Evolutionary conservation across 371 early-diverging fungal species (phyloP), one percentile per base, ranked within the genome.

Genomic region (Mucor lusitanicus): DNA sequence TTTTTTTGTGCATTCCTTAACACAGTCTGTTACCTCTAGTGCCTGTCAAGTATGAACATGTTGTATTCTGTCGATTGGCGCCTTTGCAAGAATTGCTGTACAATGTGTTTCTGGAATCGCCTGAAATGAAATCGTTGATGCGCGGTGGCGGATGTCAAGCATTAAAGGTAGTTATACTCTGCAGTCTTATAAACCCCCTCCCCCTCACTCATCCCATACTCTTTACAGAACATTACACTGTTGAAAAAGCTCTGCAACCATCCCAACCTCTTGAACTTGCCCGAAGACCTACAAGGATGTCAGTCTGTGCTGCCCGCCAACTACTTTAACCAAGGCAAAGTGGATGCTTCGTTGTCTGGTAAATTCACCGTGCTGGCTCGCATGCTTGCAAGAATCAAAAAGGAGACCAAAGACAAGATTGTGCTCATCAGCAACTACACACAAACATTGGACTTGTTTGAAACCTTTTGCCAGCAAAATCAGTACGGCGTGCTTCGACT

Each of bases 361-460:
- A 98, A 98, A 78, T 92, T 98, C 87, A 69, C 84, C 46, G 80
- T 97, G 2, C 79, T 97, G 53, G 94, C 93, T 62, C 81, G 91
- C 19, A 90, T 91, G 90, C 75, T 91, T 25, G 76, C 87, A 37
- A 84, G 79, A 65, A 90, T 90, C 65, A 91, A 91, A 64, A 84
- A 87, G 28, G 88, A 88, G 12, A 88, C 95, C 25, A 81, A 83
- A 35, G 98, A 97, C 72, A 98, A 98, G 77, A 95, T 98, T 72
- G 99, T 98, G 2, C 82, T 98, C 32, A 97, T 98, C 58, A 94
- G 94, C 59, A 98, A 98, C 68, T 98, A 97, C 75, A 98, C 99
- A 0, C 97, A 99, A 78, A 99, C 99, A 6, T 80, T 99, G 63
- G 97, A 99, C 70, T 76, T 98, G 61, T 95, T 99, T 76, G 97